A percentile compares a stretch with the other conserved stretches of the same genome.
phyloP scores from a whole-genome alignment of 495 filamentous ascomycete species.

The Aspergillus campestris region DNA sequence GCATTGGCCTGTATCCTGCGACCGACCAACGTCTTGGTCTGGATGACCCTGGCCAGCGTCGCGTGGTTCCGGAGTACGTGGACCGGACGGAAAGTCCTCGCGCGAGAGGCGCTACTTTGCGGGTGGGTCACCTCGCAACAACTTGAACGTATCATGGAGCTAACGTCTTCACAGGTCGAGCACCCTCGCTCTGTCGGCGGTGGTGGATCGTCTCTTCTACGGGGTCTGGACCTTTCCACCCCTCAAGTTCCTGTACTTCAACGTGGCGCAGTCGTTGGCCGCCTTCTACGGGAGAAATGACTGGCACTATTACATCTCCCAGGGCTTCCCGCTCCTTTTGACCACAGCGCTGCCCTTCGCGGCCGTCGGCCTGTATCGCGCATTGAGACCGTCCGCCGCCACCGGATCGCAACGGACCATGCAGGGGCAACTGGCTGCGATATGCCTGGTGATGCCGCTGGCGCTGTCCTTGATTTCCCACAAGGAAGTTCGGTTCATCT shows the following conservation, averaged over 20 bases:
- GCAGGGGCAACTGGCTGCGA: slow-evolving; percentile 51
- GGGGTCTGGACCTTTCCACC: slow-evolving; percentile 85
- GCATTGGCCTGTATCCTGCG: slow-evolving; percentile 79
- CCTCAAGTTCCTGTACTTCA: slow-evolving; percentile 84
- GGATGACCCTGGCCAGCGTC: slow-evolving; percentile 51
- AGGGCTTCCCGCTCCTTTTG: slow-evolving; percentile 81
- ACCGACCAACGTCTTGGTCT: slow-evolving; percentile 85
- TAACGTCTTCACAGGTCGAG: slow-evolving; percentile 29
- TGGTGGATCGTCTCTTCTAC: slow-evolving; percentile 78
- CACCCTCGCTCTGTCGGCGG: slow-evolving; percentile 51
- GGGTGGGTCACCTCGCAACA: slow-evolving; percentile 40
- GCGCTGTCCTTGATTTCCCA: slow-evolving; percentile 76
- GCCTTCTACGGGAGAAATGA: slow-evolving; percentile 90
- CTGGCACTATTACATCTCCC: slow-evolving; percentile 85
- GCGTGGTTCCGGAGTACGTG: slow-evolving; percentile 34
- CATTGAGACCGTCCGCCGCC: slow-evolving; percentile 27
- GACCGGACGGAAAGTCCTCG: slow-evolving; percentile 41
- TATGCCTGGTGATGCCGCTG: slow-evolving; percentile 50
- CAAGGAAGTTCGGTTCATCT: slow-evolving; percentile 97
- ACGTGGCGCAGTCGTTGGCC: slow-evolving; percentile 75
- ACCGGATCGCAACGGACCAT: slow-evolving; percentile 25
- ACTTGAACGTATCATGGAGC: slow-evolving; percentile 1
- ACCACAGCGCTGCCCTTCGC: slow-evolving; percentile 77
- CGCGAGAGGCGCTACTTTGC: slow-evolving; percentile 56
- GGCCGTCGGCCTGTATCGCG: slow-evolving; percentile 53